phyloP scores from a whole-genome alignment of 2,329 filamentous ascomycete species.

The Calonectria naviculata region DNA sequence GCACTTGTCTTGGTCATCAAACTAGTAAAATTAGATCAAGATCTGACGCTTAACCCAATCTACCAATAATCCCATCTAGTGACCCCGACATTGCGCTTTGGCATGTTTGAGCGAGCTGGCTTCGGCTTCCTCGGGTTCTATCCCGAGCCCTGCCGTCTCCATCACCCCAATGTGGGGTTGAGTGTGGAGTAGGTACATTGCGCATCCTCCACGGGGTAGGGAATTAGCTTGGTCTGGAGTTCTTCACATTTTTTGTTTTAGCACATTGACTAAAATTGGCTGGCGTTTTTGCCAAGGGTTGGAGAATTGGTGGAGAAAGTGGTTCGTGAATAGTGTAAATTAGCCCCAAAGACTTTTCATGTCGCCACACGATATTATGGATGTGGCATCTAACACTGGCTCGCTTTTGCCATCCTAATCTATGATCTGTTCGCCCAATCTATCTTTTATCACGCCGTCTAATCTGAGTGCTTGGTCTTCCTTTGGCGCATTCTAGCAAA shows the following conservation, averaged over 20 bases:
- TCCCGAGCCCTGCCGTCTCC: not conserved
- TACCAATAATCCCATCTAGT: not conserved
- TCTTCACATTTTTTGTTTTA: not conserved
- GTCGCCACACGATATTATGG: too few species aligned
- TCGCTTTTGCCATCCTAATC: not conserved
- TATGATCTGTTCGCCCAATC: not conserved
- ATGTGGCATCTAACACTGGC: not conserved
- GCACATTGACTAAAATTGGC: not conserved
- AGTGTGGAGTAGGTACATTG: not conserved
- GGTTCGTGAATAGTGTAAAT: not conserved
- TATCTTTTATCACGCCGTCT: not conserved
- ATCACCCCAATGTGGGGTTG: not conserved
- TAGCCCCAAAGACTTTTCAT: not conserved
- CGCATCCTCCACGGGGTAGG: not conserved
- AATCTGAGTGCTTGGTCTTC: not conserved
- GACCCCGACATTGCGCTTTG: not conserved
- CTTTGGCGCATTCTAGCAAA: conserved; percentile 6
- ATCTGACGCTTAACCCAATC: too few species aligned
- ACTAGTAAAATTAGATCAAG: not conserved
- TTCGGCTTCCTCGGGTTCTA: not conserved
- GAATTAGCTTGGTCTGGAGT: not conserved
- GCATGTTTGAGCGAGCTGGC: not conserved
- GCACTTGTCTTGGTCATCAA: not conserved
- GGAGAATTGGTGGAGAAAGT: too few species aligned
- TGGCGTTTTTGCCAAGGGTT: too few species aligned